Base-by-base conservation (phyloP, 768 basidiomycete species). In the Trametes cinnabarina region DNA sequence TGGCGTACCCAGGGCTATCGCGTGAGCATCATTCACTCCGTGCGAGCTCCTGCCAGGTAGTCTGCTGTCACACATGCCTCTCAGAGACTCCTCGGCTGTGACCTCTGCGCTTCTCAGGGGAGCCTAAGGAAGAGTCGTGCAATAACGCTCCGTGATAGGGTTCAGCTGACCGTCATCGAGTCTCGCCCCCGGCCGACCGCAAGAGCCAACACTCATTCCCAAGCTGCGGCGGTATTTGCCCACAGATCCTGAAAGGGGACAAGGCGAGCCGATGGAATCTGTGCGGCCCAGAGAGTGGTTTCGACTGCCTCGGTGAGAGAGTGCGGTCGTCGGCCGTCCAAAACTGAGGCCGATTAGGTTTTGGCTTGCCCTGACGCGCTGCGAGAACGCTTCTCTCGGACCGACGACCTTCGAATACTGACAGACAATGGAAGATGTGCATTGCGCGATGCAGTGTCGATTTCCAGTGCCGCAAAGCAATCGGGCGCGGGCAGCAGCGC, bases 261-360 rank as follows among this genome's bases (percentile, higher is more conserved):
- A 26, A 12, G 12, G 44, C 22, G 15, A 46, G 22, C 44, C 23
- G 44, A 46, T 15, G 12, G 22, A 46, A 46, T 46, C 44, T 46
- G 19, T 26, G 15, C 44, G 12, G 44, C 25, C 32, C 11, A 22
- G 32, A 23, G 34, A 17, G 37, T 14, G 9, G 35, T 9, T 22
- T 39, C 26, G 22, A 3, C 20, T 30, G 11, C 30, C 42, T 1
- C 46, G 32, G 42, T 46, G 52, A 28, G 52, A 54, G 34, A 17
- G 15, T 44, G 19, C 28, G 37, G 54, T 23, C 54, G 41, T 48
- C 17, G 44, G 53, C 37, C 28, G n/a, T 20, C 37, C 25, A 34
- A 20, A 47, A 30, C 14, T 28, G 46, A 28, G 26, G 37, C 54
- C 46, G 54, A 47, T 55, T 47, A 47, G 54, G 54, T 55, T 55